Evolutionary conservation across 2,329 filamentous ascomycete species (phyloP).

Genomic region (Diaporthe sp.): DNA sequence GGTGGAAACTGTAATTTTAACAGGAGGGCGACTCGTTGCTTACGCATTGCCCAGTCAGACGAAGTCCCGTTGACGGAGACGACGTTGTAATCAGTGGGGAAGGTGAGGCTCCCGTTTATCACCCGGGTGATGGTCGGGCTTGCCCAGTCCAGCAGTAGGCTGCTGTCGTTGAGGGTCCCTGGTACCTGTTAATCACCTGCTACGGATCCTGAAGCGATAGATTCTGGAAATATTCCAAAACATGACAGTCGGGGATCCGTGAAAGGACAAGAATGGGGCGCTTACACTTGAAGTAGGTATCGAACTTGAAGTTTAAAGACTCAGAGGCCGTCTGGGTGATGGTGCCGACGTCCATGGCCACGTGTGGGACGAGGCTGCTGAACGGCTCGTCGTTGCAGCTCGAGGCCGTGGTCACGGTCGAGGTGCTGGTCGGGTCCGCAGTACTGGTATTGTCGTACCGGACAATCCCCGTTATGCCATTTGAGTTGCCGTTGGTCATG

Average conservation of each 20-base stretch:
- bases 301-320: constrained; percentile 15
- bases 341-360: constrained; percentile 44
- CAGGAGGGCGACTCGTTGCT: no score
- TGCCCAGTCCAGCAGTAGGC: constrained; percentile 46
- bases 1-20: no score
- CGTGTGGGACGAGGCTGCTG: constrained; percentile 45
- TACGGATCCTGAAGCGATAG: no score
- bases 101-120: constrained; percentile 29
- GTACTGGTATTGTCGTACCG: constrained; percentile 44
- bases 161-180: constrained; percentile 44
- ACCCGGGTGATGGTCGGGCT: constrained; percentile 42
- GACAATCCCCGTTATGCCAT: constrained; percentile 47
- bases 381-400: constrained; percentile 47
- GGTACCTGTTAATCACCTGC: no score
- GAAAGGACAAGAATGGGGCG: no score
- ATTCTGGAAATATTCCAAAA: no score
- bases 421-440: constrained; percentile 38
- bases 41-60: constrained; percentile 46
- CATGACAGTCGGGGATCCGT: no score
- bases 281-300: constrained; percentile 43
- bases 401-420: constrained; percentile 10
- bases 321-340: constrained; percentile 37
- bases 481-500: constrained; percentile 40
- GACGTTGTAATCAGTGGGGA: constrained; percentile 43
- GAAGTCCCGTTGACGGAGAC: constrained; percentile 39